Base-by-base conservation (phyloP, 345 rosid genomes). In the Anacardium occidentale region DNA sequence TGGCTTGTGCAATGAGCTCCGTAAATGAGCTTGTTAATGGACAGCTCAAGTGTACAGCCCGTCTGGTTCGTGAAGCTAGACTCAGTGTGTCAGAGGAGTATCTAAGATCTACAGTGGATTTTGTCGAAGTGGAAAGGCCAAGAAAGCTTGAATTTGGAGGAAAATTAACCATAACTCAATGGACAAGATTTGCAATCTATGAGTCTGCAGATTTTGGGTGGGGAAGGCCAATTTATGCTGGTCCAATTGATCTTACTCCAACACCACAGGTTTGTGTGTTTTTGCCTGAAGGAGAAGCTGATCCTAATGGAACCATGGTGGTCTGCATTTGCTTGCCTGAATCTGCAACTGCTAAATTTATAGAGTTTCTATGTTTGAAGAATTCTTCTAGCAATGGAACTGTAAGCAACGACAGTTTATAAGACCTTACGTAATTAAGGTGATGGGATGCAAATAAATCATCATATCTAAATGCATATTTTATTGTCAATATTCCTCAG, bases 201-300 rank as follows among this genome's bases (percentile, higher is more conserved):
- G 97, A 92, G 68, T 85, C 84, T 18, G 93, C 97, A 2, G 97
- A 92, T 83, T 94, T 92, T 34, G 97, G 98, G 8, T 92, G 97
- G 91, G 98, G 97, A 47, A 85, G 82, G 79, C 96, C 97, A 32
- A 25, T 81, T 70, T 94, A 88, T 37, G 97, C 97, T 0, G 97
- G 97, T 18, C 97, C 95, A 0, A 87, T 89, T 48, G 97, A 94
- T 85, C 76, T 94, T 47, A 94, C 93, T 9, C 97, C 96, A 37
- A 92, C 97, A 0, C 97, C 98, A 51, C 98, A 91, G 70, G 94
- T 94, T 26, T 91, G 97, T 69, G 89, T 94, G 18, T 77, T 94
- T 71, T 87, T 94, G 71, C 97, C 97, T 5, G 91, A 78, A 78
- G 91, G 89, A 22, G 88, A 81, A 44, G 70, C 80, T 0, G 83